Evolutionary conservation across 345 rosid species (phyloP).

Genomic region (Eucalyptus regnans): DNA sequence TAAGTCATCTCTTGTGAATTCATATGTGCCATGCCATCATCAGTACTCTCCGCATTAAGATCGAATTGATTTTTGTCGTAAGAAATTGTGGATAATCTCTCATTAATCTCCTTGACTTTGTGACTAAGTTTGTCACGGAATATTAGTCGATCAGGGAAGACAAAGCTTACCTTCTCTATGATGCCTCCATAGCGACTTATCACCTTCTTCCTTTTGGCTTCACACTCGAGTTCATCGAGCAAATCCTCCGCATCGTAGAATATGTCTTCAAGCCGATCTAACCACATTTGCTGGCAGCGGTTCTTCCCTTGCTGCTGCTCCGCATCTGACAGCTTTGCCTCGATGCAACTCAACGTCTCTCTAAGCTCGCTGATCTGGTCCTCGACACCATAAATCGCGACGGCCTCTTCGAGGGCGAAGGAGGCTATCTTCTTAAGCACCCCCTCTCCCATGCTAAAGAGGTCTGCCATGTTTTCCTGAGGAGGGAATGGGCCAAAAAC

Average conservation of each 20-base stretch:
- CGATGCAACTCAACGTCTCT: rapidly evolving
- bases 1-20: neutral
- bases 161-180: neutral
- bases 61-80: rapidly evolving
- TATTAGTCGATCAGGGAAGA: neutral
- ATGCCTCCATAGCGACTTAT: neutral
- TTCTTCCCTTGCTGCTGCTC: neutral
- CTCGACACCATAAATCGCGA: neutral
- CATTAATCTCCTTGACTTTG: neutral
- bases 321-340: neutral
- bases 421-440: neutral
- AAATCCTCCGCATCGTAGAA: neutral
- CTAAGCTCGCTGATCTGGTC: neutral
- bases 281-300: neutral
- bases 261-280: neutral
- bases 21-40: neutral
- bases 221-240: neutral
- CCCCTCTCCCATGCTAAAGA: neutral
- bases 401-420: rapidly evolving
- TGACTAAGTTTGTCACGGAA: neutral
- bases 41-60: neutral
- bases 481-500: neutral
- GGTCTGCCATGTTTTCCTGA: neutral
- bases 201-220: neutral
- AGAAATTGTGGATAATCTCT: neutral